Evolutionary conservation across 2,329 filamentous ascomycete species (phyloP), one percentile per base, ranked within the genome.

Genomic region (Sporothrix inflata): DNA sequence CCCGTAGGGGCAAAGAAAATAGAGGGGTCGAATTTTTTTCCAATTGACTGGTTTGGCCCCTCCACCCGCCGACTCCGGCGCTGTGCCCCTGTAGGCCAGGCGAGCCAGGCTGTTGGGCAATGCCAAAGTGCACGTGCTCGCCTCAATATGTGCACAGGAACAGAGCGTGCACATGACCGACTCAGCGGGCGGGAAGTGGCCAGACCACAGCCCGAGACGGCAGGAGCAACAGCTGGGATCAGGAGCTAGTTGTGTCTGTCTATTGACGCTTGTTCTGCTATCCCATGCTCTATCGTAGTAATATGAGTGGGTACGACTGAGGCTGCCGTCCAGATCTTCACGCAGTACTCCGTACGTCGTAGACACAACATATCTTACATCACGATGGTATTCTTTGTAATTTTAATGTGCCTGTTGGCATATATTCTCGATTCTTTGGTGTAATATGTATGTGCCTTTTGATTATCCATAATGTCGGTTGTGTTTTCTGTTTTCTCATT

Each of bases 11-110:
- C 65, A 24, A 40, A 34, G n/a, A 47, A 27, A 68, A 40, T 38
- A 42, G 63, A 61, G 49, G 49, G 38, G 53, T 69, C 55, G 42
- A 42, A 19, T 9, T 34, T 45, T 73, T 61, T 60, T 63, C 61
- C 60, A 30, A 45, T 60, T 49, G 40, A 47, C 19, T 40, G 55
- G 40, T 21, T 34, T 49, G 63, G 55, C 55, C 69, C 69, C 53
- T 63, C 55, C 11, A 34, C 24, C 30, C 45, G 55, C 55, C 69
- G 69, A 63, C 69, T 60, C 69, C 55, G 69, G 69, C 69, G 34
- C 4, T 55, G 7, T 24, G 38, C 38, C 60, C 57, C 57, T 63
- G 57, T 42, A 24, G 9, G 53, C 19, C 38, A 40, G 34, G 34
- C 57, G 57, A 9, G 49, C n/a, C 53, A 57, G 49, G 49, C 53